These are phyloP conservation scores for Triangularia setosa DNA, from an alignment of 2,329 filamentous ascomycete genomes.

Conservation along the genomic window DNA sequence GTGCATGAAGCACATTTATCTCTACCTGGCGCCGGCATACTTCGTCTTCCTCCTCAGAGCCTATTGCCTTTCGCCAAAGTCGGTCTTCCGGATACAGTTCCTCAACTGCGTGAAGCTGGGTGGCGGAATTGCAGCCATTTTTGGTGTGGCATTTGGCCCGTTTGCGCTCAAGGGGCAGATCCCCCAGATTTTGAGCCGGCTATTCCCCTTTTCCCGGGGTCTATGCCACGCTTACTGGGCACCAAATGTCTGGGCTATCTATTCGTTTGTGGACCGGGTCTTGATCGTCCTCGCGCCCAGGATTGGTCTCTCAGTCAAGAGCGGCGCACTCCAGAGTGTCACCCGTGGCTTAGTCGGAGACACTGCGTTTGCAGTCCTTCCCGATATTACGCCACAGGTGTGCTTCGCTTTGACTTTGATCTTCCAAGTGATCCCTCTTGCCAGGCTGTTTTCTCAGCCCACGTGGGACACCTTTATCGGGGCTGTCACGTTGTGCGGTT, in stretches of 20 bases:
- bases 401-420: conserved; percentile 81
- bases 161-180: conserved; percentile 80
- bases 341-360: conserved; percentile 92
- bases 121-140: conserved; percentile 64
- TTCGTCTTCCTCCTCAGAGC: conserved; percentile 87
- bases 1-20: conserved; percentile 97
- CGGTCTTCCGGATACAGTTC: conserved; percentile 71
- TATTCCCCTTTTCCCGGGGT: conserved; percentile 92
- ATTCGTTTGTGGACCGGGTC: conserved; percentile 82
- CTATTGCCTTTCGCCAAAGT: conserved; percentile 80
- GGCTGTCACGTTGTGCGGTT: conserved; percentile 86
- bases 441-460: conserved; percentile 76
- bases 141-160: conserved; percentile 81
- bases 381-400: conserved; percentile 72
- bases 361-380: conserved; percentile 88
- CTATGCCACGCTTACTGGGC: conserved; percentile 98
- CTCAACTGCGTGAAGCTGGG: conserved; percentile 82
- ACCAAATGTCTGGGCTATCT: conserved; percentile 94
- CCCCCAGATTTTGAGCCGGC: conserved; percentile 72
- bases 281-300: conserved; percentile 82
- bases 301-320: conserved; percentile 68
- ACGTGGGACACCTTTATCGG: conserved; percentile 89
- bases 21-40: conserved; percentile 93
- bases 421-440: conserved; percentile 74
- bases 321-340: conserved; percentile 76